These are phyloP conservation scores for Penicillium hesseltinei DNA, from an alignment of 2,329 filamentous ascomycete species.

Conservation along the genomic window DNA sequence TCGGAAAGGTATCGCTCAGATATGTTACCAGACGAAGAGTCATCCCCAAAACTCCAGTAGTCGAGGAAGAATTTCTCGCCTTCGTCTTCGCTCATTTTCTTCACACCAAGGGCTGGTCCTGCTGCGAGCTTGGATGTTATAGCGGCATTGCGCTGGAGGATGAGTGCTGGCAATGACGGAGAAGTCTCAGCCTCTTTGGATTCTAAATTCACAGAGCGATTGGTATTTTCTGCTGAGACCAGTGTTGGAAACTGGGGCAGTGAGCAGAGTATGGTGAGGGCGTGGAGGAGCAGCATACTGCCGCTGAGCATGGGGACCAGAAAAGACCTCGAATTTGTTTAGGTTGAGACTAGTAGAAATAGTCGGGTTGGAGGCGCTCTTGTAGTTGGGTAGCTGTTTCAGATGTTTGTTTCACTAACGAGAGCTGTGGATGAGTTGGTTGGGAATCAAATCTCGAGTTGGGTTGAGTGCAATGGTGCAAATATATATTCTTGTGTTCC, in stretches of 20 bases:
- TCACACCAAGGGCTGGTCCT: slow-evolving; percentile 31
- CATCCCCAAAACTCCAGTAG: slow-evolving; percentile 43
- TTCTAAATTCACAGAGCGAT: neutral
- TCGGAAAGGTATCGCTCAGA: slow-evolving; percentile 7
- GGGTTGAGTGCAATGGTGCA: neutral
- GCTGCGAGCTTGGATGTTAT: slow-evolving; percentile 32
- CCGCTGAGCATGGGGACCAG: neutral
- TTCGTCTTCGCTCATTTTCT: slow-evolving; percentile 48
- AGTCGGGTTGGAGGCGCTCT: neutral
- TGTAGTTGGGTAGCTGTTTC: neutral
- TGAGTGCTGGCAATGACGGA: neutral
- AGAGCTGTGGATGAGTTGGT: neutral
- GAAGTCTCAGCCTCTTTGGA: neutral
- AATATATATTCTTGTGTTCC: neutral
- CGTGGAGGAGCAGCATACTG: neutral
- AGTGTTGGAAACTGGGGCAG: neutral
- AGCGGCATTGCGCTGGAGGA: slow-evolving; percentile 27
- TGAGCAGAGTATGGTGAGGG: neutral
- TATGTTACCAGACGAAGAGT: slow-evolving; percentile 8
- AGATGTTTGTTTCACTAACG: neutral
- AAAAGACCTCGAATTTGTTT: too few species aligned
- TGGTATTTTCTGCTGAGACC: neutral
- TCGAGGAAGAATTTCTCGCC: slow-evolving; percentile 50
- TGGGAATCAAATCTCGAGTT: neutral
- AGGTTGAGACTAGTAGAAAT: neutral